A percentile compares a stretch with the other conserved stretches of the same genome.
phyloP scores from a whole-genome alignment of 2,329 filamentous ascomycete species.

The Pyricularia sp. region DNA sequence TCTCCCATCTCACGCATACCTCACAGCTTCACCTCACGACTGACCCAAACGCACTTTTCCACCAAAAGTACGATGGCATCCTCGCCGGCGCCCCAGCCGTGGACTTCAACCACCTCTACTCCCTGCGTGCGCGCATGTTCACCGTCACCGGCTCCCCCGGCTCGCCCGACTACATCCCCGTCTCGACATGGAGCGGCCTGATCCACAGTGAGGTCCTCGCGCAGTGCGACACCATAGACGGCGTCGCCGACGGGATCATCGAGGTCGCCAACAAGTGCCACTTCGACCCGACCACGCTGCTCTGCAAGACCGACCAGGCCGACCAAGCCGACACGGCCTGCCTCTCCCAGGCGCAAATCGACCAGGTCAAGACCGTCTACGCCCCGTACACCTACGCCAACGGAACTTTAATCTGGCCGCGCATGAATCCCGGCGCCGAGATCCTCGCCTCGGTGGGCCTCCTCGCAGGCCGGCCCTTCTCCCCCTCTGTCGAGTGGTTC shows the following conservation, averaged over 20 bases:
- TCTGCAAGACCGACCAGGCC: slow-evolving; percentile 1
- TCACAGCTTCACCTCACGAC: not conserved
- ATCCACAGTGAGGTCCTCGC: slow-evolving; percentile 8
- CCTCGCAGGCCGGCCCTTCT: slow-evolving; percentile 29
- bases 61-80: slow-evolving; percentile 39
- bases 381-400: slow-evolving; percentile 12
- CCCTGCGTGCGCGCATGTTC: slow-evolving; percentile 32
- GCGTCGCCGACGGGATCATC: slow-evolving; percentile 8
- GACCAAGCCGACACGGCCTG: not conserved
- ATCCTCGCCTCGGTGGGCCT: slow-evolving; percentile 23
- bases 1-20: not conserved
- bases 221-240: slow-evolving; percentile 9
- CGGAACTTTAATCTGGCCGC: slow-evolving; percentile 37
- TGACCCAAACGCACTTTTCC: not conserved
- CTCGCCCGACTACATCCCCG: slow-evolving; percentile 6
- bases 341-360: slow-evolving; percentile 4
- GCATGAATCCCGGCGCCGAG: slow-evolving; percentile 39
- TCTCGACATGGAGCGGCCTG: slow-evolving; percentile 6
- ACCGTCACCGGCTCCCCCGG: slow-evolving; percentile 23
- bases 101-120: slow-evolving; percentile 23
- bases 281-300: slow-evolving; percentile 5
- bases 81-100: slow-evolving; percentile 36
- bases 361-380: slow-evolving; percentile 6
- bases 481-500: slow-evolving; percentile 36
- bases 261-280: slow-evolving; percentile 8